Evolutionary conservation across 371 early-diverging fungal genomes (phyloP).

Genomic region (Globomyces sp.): DNA sequence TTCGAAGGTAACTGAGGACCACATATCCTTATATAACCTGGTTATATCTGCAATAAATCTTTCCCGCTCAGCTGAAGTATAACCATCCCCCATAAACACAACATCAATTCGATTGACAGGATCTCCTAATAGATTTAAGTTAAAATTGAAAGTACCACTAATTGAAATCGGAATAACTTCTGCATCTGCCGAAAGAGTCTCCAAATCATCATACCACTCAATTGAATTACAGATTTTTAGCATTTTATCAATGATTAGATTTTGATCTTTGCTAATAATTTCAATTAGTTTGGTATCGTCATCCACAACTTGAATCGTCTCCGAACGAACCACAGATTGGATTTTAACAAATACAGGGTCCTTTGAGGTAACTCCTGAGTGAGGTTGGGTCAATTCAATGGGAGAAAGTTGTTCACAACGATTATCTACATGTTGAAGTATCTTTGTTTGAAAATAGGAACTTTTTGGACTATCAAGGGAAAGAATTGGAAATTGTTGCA

Average conservation of each 20-base stretch:
- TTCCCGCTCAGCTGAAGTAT: constrained; percentile 46
- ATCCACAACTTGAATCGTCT: neutral
- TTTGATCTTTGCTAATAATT: neutral
- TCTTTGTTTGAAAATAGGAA: too few relatives aligned
- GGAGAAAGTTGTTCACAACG: too few relatives aligned
- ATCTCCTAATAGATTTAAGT: constrained; percentile 28
- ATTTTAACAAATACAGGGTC: too few relatives aligned
- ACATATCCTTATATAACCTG: constrained; percentile 61
- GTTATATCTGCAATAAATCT: constrained; percentile 54
- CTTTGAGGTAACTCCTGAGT: too few relatives aligned
- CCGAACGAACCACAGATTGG: too few relatives aligned
- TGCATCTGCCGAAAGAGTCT: neutral
- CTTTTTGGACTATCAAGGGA: too few relatives aligned
- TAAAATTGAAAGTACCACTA: too few relatives aligned
- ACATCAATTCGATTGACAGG: constrained; percentile 57
- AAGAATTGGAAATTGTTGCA: too few relatives aligned
- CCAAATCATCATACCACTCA: constrained; percentile 9
- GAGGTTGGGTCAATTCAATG: too few relatives aligned
- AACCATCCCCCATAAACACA: constrained; percentile 66
- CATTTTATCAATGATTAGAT: neutral
- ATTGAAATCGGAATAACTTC: too few relatives aligned
- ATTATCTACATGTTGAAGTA: too few relatives aligned
- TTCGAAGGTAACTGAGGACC: constrained; percentile 49
- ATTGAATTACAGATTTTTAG: neutral
- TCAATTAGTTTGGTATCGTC: neutral